Base-by-base conservation (phyloP, 116 monocot genomes). In the Cymodocea nodosa region DNA sequence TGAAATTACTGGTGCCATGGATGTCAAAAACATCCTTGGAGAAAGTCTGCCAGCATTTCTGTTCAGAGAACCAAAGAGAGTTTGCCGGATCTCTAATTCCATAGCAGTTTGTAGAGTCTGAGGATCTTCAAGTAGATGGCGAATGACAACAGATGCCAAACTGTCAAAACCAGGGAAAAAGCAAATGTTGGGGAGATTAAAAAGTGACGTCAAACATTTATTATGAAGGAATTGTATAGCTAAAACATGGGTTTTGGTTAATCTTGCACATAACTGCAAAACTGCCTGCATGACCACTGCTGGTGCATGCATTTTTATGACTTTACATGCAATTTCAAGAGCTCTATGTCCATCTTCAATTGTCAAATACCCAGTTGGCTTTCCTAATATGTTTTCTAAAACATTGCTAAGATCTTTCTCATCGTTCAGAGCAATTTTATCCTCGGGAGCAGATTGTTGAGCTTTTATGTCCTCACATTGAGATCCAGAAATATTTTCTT, bases 91-190 rank as follows among this genome's bases (percentile, higher is more conserved):
- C 79, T 90, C 90, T 64, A 81, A 65, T 72, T 90, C 90, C 86
- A 90, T 86, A n/a, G 90, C 90, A 57, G 81, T 77, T 70, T 90
- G 90, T 20, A 90, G 71, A 37, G 90, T 90, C 50, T 86, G 90
- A 22, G 90, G 81, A 73, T 90, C 90, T 77, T 90, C 90, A 52
- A 90, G 77, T 15, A 90, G 78, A 56, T 90, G 90, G 3, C 90
- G 81, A 20, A 90, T 76, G 37, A 86, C 84, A 65, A 68, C 76
- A 75, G 90, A 86, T 56, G 86, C 81, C 58, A 90, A 63, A 69
- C 72, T 86, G 52, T 90, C 86, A 81, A 81, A 90, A 6, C 90
- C 86, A 70, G 86, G 79, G 39, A 86, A 90, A 40, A 79, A 73
- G 60, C 81, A 81, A 74, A 37, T 66, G 35, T 35, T 76, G 40